These are phyloP conservation scores for Camellia sinensis DNA, from an alignment of 148 eudicot species.

Conservation along the genomic window DNA sequence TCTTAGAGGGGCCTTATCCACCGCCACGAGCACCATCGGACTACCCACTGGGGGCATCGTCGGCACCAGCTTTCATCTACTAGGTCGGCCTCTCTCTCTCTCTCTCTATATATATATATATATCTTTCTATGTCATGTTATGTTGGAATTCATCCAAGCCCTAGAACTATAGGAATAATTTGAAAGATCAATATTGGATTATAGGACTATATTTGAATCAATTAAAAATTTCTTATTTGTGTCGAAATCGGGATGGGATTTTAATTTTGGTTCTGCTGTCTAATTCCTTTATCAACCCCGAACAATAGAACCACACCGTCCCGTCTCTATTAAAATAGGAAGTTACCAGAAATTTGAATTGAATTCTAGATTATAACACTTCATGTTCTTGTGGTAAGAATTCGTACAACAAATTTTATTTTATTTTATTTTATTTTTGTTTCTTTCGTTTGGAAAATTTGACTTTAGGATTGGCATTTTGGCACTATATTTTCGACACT, in stretches of 20 bases:
- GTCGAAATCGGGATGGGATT: neutral
- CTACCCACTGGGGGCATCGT: neutral
- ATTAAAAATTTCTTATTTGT: neutral
- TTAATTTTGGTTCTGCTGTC: neutral
- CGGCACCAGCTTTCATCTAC: neutral
- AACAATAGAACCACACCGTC: neutral
- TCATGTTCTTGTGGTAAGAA: neutral
- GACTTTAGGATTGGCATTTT: neutral
- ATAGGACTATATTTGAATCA: neutral
- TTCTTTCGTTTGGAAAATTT: neutral
- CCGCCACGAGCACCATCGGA: neutral
- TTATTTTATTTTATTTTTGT: neutral
- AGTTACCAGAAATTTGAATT: too few species aligned
- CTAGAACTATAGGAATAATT: neutral
- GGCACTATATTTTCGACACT: neutral
- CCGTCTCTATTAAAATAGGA: neutral
- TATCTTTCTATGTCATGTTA: neutral
- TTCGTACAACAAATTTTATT: neutral
- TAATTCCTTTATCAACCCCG: neutral
- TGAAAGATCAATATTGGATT: too few species aligned
- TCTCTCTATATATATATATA: neutral
- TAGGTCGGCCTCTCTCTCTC: neutral
- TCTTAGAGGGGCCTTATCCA: neutral
- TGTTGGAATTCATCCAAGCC: neutral
- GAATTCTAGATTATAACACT: neutral